Percentiles rank a stretch among this genome's conserved stretches.
phyloP scores from a whole-genome alignment of 1,284 basidiomycete genomes.

The Malassezia arunalokei region DNA sequence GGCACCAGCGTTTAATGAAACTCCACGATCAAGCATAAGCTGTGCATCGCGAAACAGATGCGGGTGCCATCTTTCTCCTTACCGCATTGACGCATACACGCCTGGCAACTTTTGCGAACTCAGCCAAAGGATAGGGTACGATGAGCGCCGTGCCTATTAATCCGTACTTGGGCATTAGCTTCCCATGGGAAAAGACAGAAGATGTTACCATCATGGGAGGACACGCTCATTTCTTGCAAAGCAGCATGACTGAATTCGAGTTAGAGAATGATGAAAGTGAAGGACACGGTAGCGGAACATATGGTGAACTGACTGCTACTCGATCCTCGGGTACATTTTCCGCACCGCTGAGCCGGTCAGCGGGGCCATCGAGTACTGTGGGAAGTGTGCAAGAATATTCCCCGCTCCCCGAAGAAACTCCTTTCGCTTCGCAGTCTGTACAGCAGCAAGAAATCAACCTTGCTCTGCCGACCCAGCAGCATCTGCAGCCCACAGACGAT shows the following conservation, averaged over 20 bases:
- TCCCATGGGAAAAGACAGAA: constrained; percentile 1
- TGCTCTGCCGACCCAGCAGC: neutral
- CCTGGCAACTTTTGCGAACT: no score
- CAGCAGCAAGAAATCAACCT: no score
- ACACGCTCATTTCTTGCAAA: constrained; percentile 4
- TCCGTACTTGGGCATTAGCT: constrained; percentile 7
- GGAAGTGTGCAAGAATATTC: neutral
- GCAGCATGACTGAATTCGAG: constrained; percentile 4
- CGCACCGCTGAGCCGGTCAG: neutral
- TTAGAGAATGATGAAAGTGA: constrained; percentile 6
- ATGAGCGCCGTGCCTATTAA: neutral
- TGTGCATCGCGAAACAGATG: no score
- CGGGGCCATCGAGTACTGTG: neutral
- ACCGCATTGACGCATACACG: no score
- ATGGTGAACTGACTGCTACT: neutral
- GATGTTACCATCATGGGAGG: neutral
- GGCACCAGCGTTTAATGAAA: no score
- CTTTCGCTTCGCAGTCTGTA: no score
- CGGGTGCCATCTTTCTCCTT: no score
- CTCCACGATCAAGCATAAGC: no score
- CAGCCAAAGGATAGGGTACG: no score
- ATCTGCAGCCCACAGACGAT: neutral
- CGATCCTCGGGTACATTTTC: neutral
- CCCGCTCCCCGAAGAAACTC: neutral
- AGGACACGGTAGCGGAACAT: neutral